A percentile compares a stretch with the other conserved stretches of the same genome.
Evolutionary conservation across 2,329 filamentous ascomycete genomes (phyloP).

Genomic region (Passalora sequoiae): DNA sequence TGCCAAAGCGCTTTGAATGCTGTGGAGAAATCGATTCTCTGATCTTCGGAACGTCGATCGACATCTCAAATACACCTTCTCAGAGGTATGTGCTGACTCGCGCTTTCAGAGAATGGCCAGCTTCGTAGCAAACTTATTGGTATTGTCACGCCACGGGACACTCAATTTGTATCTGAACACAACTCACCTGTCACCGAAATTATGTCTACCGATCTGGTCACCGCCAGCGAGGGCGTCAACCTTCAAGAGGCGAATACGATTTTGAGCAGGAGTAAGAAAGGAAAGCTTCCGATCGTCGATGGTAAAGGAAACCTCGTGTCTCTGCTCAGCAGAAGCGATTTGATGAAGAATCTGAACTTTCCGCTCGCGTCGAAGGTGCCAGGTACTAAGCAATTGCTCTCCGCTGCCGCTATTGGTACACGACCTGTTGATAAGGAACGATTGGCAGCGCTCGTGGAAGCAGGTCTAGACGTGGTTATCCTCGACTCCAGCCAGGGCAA

Average conservation of each 20-base stretch:
- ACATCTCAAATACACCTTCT: too few relatives aligned
- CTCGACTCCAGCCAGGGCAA: conserved; percentile 97
- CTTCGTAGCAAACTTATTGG: conserved; percentile 93
- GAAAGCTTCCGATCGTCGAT: conserved; percentile 54
- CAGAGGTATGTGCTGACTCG: conserved; percentile 9
- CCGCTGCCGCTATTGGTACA: conserved; percentile 91
- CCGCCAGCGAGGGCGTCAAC: conserved; percentile 74
- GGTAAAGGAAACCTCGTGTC: conserved; percentile 56
- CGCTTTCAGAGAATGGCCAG: conserved; percentile 70
- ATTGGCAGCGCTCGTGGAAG: conserved; percentile 82
- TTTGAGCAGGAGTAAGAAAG: conserved; percentile 93
- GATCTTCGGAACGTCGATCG: conserved; percentile 14
- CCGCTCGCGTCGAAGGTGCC: conserved; percentile 93
- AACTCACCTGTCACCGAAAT: conserved; percentile 73
- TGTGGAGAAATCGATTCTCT: conserved; percentile 34
- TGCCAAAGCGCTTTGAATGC: conserved; percentile 31
- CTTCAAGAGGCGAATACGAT: conserved; percentile 88
- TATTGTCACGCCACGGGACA: conserved; percentile 96
- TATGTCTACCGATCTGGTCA: conserved; percentile 94
- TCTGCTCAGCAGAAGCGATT: conserved; percentile 85
- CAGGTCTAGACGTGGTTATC: conserved; percentile 90
- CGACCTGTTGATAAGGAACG: conserved; percentile 86
- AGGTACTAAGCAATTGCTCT: conserved; percentile 94
- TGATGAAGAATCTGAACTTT: conserved; percentile 98
- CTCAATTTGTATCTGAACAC: conserved; percentile 84